Conservation (phyloP, 805 yeast genomes). For the Candida golubevii region DNA sequence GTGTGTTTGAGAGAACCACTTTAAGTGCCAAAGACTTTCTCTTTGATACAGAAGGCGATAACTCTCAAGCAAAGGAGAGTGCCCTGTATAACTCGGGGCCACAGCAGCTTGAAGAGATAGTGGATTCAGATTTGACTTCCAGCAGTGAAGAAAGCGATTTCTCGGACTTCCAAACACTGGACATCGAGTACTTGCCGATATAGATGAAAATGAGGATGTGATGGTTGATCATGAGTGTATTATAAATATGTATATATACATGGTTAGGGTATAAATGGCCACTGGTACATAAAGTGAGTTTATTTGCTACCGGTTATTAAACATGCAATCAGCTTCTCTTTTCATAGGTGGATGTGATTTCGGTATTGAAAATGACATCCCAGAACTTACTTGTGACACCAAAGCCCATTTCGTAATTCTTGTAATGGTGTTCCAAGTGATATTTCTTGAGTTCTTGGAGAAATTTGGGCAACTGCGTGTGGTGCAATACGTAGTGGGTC, state of each 20-base stretch:
- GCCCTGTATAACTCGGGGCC: too few species aligned
- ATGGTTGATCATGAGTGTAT: too few species aligned
- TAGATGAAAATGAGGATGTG: too few species aligned
- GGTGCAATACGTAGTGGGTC: conserved; percentile 94
- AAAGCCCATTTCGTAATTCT: conserved; percentile 92
- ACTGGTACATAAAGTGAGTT: not conserved
- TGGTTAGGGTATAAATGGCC: too few species aligned
- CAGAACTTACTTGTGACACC: conserved; percentile 94
- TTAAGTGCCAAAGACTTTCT: conserved; percentile 3
- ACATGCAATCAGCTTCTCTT: conserved; percentile 28
- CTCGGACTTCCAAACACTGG: too few species aligned
- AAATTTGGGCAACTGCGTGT: conserved; percentile 71
- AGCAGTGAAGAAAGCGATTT: too few species aligned
- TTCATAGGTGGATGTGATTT: conserved; percentile 49
- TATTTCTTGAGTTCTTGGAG: conserved; percentile 79
- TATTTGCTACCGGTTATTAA: not conserved
- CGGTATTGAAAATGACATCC: conserved; percentile 89
- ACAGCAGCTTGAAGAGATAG: too few species aligned
- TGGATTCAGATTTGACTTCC: too few species aligned
- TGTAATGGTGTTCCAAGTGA: conserved; percentile 96
- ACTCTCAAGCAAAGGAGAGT: too few species aligned
- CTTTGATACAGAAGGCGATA: too few species aligned
- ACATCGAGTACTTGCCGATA: too few species aligned
- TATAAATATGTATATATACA: too few species aligned
- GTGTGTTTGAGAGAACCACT: not conserved